These are phyloP conservation scores for Aureobasidium lini DNA, from an alignment of 2,329 filamentous ascomycete genomes.

Conservation along the genomic window DNA sequence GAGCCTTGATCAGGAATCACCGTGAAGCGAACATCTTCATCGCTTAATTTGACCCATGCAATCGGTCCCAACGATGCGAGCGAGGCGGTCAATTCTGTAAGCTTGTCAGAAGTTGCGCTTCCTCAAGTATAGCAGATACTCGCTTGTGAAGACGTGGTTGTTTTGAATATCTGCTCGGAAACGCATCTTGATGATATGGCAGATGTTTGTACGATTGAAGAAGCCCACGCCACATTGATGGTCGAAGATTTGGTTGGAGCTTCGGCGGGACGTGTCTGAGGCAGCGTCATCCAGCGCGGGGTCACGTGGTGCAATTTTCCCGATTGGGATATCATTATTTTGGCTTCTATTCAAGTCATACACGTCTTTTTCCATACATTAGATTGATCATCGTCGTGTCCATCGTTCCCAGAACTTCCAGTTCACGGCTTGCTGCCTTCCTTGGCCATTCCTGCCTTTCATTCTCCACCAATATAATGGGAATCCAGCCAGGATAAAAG, in stretches of 20 bases:
- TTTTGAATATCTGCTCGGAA: constrained; percentile 48
- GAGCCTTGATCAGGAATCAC: constrained; percentile 91
- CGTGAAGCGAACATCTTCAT: constrained; percentile 84
- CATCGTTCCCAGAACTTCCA: constrained; percentile 38
- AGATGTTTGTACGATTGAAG: neutral
- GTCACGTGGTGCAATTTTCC: neutral
- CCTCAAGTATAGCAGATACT: constrained; percentile 20
- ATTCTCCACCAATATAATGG: constrained; percentile 88
- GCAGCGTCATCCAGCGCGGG: constrained; percentile 2
- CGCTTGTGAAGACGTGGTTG: constrained; percentile 47
- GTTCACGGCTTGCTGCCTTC: constrained; percentile 23
- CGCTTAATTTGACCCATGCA: constrained; percentile 82
- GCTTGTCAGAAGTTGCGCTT: neutral
- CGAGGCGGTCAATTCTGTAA: constrained; percentile 53
- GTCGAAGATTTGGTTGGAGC: neutral
- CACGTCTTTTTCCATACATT: constrained; percentile 12
- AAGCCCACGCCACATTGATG: neutral
- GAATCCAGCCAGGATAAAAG: constrained; percentile 74
- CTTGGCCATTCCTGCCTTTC: constrained; percentile 44
- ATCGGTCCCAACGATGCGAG: constrained; percentile 67
- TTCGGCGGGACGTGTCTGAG: neutral
- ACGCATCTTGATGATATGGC: constrained; percentile 33
- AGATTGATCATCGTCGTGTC: constrained; percentile 17
- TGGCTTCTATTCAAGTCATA: neutral
- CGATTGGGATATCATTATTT: neutral